These are phyloP conservation scores for Lobosporangium transversale DNA, from an alignment of 192 early-diverging fungal genomes.

Conservation along the genomic window DNA sequence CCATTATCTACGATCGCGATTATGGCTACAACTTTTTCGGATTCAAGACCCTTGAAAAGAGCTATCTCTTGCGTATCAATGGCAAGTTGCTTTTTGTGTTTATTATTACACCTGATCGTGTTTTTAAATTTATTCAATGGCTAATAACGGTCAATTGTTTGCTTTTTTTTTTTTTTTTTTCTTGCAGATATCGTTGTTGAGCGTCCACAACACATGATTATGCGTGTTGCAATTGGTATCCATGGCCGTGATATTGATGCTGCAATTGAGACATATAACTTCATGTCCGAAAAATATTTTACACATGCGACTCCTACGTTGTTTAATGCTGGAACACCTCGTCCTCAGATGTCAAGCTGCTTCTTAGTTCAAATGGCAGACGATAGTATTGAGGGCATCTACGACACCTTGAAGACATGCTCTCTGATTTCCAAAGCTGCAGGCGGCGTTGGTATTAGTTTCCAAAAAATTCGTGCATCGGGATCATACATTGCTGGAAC, in stretches of 20 bases:
- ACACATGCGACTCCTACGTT: conserved; percentile 96
- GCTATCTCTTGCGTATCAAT: conserved; percentile 88
- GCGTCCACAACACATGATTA: conserved; percentile 96
- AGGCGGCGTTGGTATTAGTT: conserved; percentile 94
- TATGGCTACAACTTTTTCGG: conserved; percentile 99
- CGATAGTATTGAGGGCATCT: conserved; percentile 97
- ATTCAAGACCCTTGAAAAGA: conserved; percentile 97
- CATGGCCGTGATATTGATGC: conserved; percentile 89
- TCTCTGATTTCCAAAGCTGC: conserved; percentile 97
- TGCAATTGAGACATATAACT: conserved; percentile 91
- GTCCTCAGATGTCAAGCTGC: conserved; percentile 93
- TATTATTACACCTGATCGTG: too few relatives aligned
- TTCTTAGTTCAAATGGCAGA: conserved; percentile 95
- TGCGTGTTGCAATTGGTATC: conserved; percentile 98
- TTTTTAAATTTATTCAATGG: too few relatives aligned
- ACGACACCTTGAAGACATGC: conserved; percentile 94
- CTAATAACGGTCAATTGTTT: too few relatives aligned
- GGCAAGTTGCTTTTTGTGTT: too few relatives aligned
- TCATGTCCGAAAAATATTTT: conserved; percentile 94
- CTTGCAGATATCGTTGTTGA: conserved; percentile 72
- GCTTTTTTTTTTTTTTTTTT: neutral
- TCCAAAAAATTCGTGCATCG: conserved; percentile 93
- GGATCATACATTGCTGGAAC: conserved; percentile 98
- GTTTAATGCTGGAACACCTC: conserved; percentile 98
- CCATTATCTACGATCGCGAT: conserved; percentile 93